Evolutionary conservation across 2,329 filamentous ascomycete genomes (phyloP).

Genomic region (Nannizzia gypsea): DNA sequence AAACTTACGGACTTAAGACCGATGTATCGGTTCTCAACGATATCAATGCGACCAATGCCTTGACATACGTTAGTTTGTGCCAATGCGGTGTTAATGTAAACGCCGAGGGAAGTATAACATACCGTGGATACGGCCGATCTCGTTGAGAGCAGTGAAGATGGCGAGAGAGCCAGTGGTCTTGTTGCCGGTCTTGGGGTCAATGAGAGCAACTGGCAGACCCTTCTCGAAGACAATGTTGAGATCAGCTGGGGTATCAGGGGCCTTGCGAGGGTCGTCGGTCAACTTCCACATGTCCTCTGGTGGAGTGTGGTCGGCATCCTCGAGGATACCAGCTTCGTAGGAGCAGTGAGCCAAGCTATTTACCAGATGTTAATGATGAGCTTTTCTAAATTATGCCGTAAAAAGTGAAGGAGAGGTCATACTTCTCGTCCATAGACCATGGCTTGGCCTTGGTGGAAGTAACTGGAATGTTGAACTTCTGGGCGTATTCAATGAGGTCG

Average conservation of each 20-base stretch:
- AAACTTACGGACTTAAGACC: slow-evolving; percentile 45
- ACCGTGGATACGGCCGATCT: slow-evolving; percentile 15
- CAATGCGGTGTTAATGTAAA: neutral
- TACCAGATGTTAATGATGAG: neutral
- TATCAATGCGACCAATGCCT: slow-evolving; percentile 64
- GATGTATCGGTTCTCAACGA: slow-evolving; percentile 63
- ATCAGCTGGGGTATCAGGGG: slow-evolving; percentile 17
- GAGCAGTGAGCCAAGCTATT: slow-evolving; percentile 48
- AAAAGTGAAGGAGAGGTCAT: neutral
- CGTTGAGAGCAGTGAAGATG: slow-evolving; percentile 15
- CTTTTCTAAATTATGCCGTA: neutral
- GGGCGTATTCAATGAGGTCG: slow-evolving; percentile 39
- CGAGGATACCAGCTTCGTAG: slow-evolving; percentile 61
- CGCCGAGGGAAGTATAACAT: neutral
- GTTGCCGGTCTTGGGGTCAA: slow-evolving; percentile 9
- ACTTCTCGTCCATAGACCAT: slow-evolving; percentile 36
- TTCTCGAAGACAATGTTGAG: slow-evolving; percentile 18
- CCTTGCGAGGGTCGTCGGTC: slow-evolving; percentile 29
- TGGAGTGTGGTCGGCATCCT: slow-evolving; percentile 48
- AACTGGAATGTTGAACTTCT: slow-evolving; percentile 37
- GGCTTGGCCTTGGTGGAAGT: slow-evolving; percentile 46
- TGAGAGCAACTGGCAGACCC: slow-evolving; percentile 16
- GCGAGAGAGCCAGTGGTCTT: slow-evolving; percentile 13
- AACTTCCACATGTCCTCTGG: slow-evolving; percentile 73
- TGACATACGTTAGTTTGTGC: neutral